Evolutionary conservation across 164 flowering plant species (phyloP), one percentile per base, ranked within the genome.

Genomic region (Tinospora cordifolia): DNA sequence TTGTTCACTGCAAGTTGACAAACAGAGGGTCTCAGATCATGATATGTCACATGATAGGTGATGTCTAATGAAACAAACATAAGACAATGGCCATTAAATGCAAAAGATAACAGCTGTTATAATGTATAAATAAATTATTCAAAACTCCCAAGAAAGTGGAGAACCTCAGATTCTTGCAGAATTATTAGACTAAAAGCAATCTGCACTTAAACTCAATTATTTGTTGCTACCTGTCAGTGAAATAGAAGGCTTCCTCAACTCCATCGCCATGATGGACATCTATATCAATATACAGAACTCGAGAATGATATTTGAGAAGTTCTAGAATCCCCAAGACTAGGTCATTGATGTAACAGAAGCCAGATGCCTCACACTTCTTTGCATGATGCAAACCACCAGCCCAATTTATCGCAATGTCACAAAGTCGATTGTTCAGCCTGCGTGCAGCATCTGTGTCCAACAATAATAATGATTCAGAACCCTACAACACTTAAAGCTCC

Each of bases 221-320:
- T 21, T 51, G 8, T 11, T 3, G 62, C 4, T 81, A 94, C 99
- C 98, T 90, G 81, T 94, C 99, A 46, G 98, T 94, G 77, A 86
- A 86, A 75, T 88, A 94, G 76, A 94, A 94, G 51, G 98, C 99
- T 84, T 94, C 99, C 84, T 94, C 99, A 34, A 94, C 98, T 69
- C 99, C 99, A 83, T 94, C 99, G 27, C 99, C 99, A 72, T 94
- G 99, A 83, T 94, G 99, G 62, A 94, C 98, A 78, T 94, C 98
- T 69, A 94, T 94, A 76, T 94, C 99, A 76, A 94, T 87, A 63
- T 92, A 94, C 46, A 94, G 77, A 63, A 94, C 98, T 60, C 98
- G 92, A 7, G 98, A 84, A 82, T 94, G 98, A 77, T 92, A 77
- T 79, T 92, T 94, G 36, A 94, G 82, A 72, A 92, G 93, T 86